These are phyloP conservation scores for Aciculosporium take DNA, from an alignment of 2,329 filamentous ascomycete genomes.

Conservation along the genomic window DNA sequence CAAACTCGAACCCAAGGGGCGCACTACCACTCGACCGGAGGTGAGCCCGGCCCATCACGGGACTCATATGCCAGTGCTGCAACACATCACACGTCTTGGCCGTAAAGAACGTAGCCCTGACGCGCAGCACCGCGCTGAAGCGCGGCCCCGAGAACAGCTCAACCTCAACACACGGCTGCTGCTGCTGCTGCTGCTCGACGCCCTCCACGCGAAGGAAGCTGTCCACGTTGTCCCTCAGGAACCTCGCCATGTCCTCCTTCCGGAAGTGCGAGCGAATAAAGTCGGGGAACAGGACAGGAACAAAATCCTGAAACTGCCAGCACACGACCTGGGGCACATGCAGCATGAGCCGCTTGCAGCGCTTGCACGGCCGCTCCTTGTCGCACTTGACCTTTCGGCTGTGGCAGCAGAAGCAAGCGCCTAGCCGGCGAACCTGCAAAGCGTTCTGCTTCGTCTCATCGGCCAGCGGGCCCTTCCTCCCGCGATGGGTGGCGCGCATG, in stretches of 20 bases:
- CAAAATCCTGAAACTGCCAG: slow-evolving; percentile 45
- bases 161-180: slow-evolving; percentile 25
- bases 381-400: slow-evolving; percentile 46
- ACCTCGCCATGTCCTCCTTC: slow-evolving; percentile 34
- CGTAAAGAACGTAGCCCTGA: slow-evolving; percentile 38
- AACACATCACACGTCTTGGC: slow-evolving; percentile 32
- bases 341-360: slow-evolving; percentile 37
- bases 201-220: slow-evolving; percentile 29
- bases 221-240: slow-evolving; percentile 34
- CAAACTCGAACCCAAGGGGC: slow-evolving; percentile 36
- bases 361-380: slow-evolving; percentile 39
- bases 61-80: slow-evolving; percentile 35
- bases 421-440: slow-evolving; percentile 36
- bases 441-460: slow-evolving; percentile 40
- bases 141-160: slow-evolving; percentile 32
- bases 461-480: slow-evolving; percentile 41
- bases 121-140: slow-evolving; percentile 30
- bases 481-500: slow-evolving; percentile 36
- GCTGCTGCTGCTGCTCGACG: slow-evolving; percentile 13
- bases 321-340: slow-evolving; percentile 40
- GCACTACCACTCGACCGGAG: slow-evolving; percentile 28
- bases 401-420: slow-evolving; percentile 46
- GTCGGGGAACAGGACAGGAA: slow-evolving; percentile 35
- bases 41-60: slow-evolving; percentile 22
- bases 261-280: slow-evolving; percentile 37